A percentile compares a stretch with the other conserved stretches of the same genome.
phyloP scores from a whole-genome alignment of 768 basidiomycete genomes.

The Agaricus subrufescens region DNA sequence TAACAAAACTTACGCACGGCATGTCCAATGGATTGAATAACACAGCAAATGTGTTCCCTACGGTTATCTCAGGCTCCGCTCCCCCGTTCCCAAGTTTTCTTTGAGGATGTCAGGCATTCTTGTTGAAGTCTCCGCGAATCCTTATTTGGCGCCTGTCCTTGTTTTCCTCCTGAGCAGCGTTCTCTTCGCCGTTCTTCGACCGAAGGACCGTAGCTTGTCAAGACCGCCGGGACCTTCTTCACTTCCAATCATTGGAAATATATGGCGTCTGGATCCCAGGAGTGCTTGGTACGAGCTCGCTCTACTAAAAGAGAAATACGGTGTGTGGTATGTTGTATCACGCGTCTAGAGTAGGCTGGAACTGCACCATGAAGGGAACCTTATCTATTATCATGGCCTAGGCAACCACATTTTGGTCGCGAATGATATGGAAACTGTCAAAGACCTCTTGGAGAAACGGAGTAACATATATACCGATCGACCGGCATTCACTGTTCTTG shows the following conservation, averaged over 20 bases:
- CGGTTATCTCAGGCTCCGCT: too few relatives aligned
- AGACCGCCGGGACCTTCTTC: background rate
- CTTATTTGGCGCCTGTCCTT: too few relatives aligned
- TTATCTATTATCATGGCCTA: background rate
- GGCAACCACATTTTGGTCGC: background rate
- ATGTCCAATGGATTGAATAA: too few relatives aligned
- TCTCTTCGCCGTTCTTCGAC: too few relatives aligned
- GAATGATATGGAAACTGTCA: background rate
- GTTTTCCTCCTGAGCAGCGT: too few relatives aligned
- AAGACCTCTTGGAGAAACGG: slow-evolving; percentile 12
- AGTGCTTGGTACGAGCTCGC: background rate
- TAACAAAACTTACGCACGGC: too few relatives aligned
- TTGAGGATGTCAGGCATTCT: too few relatives aligned
- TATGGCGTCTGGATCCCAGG: background rate
- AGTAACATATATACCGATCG: slow-evolving; percentile 10
- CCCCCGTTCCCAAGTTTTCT: too few relatives aligned
- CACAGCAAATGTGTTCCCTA: too few relatives aligned
- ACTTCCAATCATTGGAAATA: background rate
- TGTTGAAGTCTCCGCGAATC: too few relatives aligned
- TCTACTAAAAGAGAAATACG: background rate
- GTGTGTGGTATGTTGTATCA: background rate
- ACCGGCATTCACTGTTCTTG: slow-evolving; percentile 11
- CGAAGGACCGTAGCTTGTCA: background rate
- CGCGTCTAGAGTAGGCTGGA: too few relatives aligned
- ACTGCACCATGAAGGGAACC: background rate